A percentile compares a stretch with the other conserved stretches of the same genome.
Evolutionary conservation across 352 stramenopile genomes (phyloP).

Genomic region (Globisporangium canariense): DNA sequence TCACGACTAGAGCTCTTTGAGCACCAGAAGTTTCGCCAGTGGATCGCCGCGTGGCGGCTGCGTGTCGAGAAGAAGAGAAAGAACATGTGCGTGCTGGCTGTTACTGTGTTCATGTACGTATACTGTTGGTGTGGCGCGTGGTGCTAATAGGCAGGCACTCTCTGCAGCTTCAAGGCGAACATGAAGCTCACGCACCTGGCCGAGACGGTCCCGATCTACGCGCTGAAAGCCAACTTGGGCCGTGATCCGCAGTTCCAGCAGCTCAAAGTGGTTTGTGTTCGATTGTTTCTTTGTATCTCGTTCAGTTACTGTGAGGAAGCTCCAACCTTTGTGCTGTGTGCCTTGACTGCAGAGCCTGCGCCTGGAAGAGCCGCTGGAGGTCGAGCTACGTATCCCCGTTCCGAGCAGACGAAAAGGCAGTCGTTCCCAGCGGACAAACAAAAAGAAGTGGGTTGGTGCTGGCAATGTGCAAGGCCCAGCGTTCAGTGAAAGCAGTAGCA

Average conservation of each 20-base stretch:
- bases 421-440: background rate
- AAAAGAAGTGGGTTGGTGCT: constrained; percentile 5
- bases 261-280: constrained; percentile 9
- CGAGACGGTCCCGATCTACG: constrained; percentile 11
- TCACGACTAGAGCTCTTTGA: constrained; percentile 30
- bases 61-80: constrained; percentile 11
- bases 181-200: background rate
- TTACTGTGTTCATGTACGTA: background rate
- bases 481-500: background rate
- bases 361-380: background rate
- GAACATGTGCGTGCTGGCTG: background rate
- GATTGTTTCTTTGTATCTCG: no score
- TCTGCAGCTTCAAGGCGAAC: constrained; percentile 7
- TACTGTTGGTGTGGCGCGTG: background rate
- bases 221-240: constrained; percentile 3
- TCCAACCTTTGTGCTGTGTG: background rate
- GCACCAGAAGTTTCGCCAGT: constrained; percentile 20
- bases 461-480: background rate
- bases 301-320: background rate
- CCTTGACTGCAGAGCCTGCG: constrained; percentile 1
- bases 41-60: constrained; percentile 16
- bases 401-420: background rate
- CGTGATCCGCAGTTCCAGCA: constrained; percentile 5
- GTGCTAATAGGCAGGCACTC: background rate
- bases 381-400: background rate